A percentile compares a stretch with the other conserved stretches of the same genome.
These are phyloP conservation scores for Dactylellina cionopaga DNA, from an alignment of 2,329 filamentous ascomycete species.

Conservation along the genomic window DNA sequence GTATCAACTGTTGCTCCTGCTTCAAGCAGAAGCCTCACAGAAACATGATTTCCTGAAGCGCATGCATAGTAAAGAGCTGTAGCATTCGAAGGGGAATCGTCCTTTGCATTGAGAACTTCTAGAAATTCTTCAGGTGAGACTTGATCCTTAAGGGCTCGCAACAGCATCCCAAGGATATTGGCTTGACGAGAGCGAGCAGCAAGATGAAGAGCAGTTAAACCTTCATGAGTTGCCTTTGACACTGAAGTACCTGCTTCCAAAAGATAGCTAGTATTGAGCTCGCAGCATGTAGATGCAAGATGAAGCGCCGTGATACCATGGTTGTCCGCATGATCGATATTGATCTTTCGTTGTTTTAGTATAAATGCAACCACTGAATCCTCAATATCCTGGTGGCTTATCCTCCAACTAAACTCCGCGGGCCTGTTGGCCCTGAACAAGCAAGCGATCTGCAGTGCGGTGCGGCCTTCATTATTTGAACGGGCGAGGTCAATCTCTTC, in stretches of 20 bases:
- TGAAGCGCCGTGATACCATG: constrained; percentile 56
- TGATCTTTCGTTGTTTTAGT: neutral
- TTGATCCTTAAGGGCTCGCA: constrained; percentile 4
- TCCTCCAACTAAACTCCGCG: neutral
- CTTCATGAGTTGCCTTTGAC: constrained; percentile 57
- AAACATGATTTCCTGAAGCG: constrained; percentile 25
- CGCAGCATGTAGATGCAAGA: constrained; percentile 54
- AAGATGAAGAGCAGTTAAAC: constrained; percentile 62
- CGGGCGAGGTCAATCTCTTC: neutral
- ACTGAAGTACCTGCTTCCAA: constrained; percentile 61
- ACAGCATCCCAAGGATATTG: constrained; percentile 59
- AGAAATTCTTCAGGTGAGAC: neutral
- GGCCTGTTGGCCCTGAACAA: neutral
- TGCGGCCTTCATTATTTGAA: constrained; percentile 1
- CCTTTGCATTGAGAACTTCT: constrained; percentile 1
- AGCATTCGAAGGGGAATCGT: neutral
- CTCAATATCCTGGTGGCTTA: neutral
- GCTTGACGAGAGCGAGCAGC: constrained; percentile 59
- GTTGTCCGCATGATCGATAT: constrained; percentile 54
- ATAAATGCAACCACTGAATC: neutral
- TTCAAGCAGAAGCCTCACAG: constrained; percentile 39
- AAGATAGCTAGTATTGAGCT: constrained; percentile 56
- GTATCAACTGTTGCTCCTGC: constrained; percentile 48
- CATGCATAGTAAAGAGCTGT: constrained; percentile 53
- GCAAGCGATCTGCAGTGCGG: neutral